Evolutionary conservation across 208 protist genomes (phyloP).

Genomic region (Angomonas deanei): DNA sequence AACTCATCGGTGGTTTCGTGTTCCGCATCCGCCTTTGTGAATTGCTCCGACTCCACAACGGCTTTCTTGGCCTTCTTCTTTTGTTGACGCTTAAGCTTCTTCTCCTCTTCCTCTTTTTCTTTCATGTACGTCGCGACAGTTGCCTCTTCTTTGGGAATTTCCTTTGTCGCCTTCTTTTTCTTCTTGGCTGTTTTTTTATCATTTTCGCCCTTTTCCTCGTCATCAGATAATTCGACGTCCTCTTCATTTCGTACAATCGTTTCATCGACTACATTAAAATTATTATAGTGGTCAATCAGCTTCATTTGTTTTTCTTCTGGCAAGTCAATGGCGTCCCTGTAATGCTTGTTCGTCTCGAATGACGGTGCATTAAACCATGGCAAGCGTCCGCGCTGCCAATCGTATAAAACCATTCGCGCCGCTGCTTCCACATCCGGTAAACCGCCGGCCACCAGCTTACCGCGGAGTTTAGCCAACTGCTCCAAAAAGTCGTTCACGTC

Average conservation of each 20-base stretch:
- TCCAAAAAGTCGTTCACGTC: slow-evolving; percentile 96
- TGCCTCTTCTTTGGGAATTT: slow-evolving; percentile 23
- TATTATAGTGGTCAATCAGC: slow-evolving; percentile 80
- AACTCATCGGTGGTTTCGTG: slow-evolving; percentile 33
- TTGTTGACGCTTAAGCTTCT: slow-evolving; percentile 33
- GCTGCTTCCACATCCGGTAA: slow-evolving; percentile 92
- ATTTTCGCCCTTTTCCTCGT: slow-evolving; percentile 2
- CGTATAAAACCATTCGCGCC: slow-evolving; percentile 96
- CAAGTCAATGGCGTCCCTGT: slow-evolving; percentile 62
- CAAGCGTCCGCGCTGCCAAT: slow-evolving; percentile 96
- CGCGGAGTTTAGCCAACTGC: slow-evolving; percentile 90
- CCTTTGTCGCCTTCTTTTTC: not conserved
- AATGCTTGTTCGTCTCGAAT: slow-evolving; percentile 85
- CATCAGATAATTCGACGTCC: not conserved
- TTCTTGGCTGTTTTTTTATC: not conserved
- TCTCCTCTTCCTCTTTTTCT: slow-evolving; percentile 41
- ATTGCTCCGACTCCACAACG: not conserved
- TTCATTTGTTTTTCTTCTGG: slow-evolving; percentile 81
- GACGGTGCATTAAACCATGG: slow-evolving; percentile 96
- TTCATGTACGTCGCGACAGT: slow-evolving; percentile 52
- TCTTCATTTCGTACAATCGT: slow-evolving; percentile 28
- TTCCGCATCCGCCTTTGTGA: not conserved
- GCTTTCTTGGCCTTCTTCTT: slow-evolving; percentile 12
- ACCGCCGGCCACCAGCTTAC: slow-evolving; percentile 94
- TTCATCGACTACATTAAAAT: slow-evolving; percentile 82